Base-by-base conservation (phyloP, 129 eudicot genomes). In the Centrapalus pauciflorus region DNA sequence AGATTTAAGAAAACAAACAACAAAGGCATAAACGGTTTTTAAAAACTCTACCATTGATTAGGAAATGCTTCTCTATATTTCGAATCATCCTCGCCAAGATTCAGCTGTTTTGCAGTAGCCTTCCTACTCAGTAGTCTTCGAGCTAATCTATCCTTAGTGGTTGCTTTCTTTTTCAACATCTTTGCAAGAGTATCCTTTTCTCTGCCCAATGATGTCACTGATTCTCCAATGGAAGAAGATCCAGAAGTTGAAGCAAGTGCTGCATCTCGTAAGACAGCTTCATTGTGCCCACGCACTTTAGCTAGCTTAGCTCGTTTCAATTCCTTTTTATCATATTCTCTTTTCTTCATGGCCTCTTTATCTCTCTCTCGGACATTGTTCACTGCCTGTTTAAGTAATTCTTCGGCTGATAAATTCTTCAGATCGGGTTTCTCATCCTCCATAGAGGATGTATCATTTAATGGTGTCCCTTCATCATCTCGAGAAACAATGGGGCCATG, bases 1-100 rank as follows among this genome's bases (percentile, higher is more conserved):
- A n/a, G n/a, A n/a, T n/a, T n/a, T n/a, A n/a, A n/a, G n/a, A n/a
- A n/a, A 52, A 34, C 50, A 23, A 54, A 54, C n/a, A 55, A 5
- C 14, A 11, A 38, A 43, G 7, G 2, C 55, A 12, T 24, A 1
- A 63, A 11, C 14, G 60, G 30, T 4, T 41, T 26, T 29, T 16
- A 16, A 40, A 32, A 72, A 27, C 77, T 34, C 69, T 79, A 92
- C 98, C 98, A 92, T 55, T 92, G 98, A 77, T 92, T 92, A 2
- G 96, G 98, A 75, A 92, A 92, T 25, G 98, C 87, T 81, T 92
- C 98, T 72, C 88, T 37, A 75, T 92, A 92, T 12, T 76, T 83
- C 2, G 85, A 64, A 71, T 75, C 55, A 46, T 86, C 92, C 34
- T 93, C 91, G 12, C 83, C 96, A 67, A 61, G 69, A 21, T 81